Conservation (phyloP, 805 yeast genomes). For the Geotrichum ghanense region DNA sequence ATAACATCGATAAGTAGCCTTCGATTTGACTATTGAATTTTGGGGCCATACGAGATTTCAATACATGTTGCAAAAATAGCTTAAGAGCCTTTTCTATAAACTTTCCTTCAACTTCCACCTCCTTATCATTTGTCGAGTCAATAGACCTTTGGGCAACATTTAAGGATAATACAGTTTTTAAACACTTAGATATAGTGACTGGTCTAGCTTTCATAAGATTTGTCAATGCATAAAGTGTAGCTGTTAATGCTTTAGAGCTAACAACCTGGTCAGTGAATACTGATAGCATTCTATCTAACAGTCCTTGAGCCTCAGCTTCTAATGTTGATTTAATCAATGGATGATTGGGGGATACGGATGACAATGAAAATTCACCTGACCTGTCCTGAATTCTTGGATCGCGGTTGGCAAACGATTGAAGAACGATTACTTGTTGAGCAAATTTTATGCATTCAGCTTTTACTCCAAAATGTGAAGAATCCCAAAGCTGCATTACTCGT, state of each 20-base stretch:
- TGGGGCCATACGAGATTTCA: slow-evolving; percentile 22
- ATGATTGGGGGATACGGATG: slow-evolving; percentile 45
- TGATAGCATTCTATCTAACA: slow-evolving; percentile 54
- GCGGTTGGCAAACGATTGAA: slow-evolving; percentile 36
- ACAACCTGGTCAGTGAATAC: slow-evolving; percentile 45
- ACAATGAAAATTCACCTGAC: slow-evolving; percentile 34
- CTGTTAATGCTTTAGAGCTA: slow-evolving; percentile 48
- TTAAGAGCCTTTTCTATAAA: slow-evolving; percentile 49
- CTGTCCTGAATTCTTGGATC: slow-evolving; percentile 23
- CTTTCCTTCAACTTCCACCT: slow-evolving; percentile 44
- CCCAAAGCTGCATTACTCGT: slow-evolving; percentile 51
- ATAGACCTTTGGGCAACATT: slow-evolving; percentile 26
- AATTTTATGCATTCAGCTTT: slow-evolving; percentile 66
- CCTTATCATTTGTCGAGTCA: slow-evolving; percentile 15
- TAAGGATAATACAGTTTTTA: slow-evolving; percentile 48
- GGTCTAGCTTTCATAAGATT: slow-evolving; percentile 58
- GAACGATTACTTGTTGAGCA: slow-evolving; percentile 44
- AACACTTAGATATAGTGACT: slow-evolving; percentile 39
- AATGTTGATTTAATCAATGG: slow-evolving; percentile 48
- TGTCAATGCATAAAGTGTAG: slow-evolving; percentile 54
- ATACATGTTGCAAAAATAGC: slow-evolving; percentile 16
- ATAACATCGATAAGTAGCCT: slow-evolving; percentile 19
- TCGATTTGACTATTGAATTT: slow-evolving; percentile 23
- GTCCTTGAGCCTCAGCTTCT: slow-evolving; percentile 60
- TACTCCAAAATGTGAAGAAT: slow-evolving; percentile 33